Conservation (phyloP, 108 stramenopile genomes). For the Skeletonema costatum region DNA sequence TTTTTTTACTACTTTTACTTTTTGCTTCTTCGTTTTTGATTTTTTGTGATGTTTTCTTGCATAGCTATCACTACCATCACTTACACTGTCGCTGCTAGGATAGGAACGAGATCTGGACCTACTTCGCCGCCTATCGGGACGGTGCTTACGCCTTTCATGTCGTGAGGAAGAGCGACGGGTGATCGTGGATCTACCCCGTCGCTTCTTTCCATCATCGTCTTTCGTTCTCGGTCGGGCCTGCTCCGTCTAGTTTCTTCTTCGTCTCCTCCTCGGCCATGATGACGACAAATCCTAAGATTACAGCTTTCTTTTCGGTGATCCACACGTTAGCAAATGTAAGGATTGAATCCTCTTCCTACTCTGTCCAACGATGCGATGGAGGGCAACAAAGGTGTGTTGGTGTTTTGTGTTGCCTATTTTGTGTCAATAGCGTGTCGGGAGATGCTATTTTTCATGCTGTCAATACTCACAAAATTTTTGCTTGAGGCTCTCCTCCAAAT, state of each 20-base stretch:
- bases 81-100: conserved; percentile 10
- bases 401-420: no score
- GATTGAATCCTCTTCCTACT: no score
- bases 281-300: neutral
- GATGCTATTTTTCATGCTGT: no score
- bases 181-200: neutral
- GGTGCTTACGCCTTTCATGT: neutral
- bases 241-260: conserved; percentile 12
- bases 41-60: conserved; percentile 10
- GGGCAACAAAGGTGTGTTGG: no score
- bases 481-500: no score
- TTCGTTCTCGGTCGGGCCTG: conserved; percentile 6
- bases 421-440: no score
- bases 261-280: conserved; percentile 4
- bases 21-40: conserved; percentile 6
- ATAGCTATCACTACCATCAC: neutral
- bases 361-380: no score
- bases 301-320: no score
- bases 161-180: neutral
- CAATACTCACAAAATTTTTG: no score
- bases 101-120: conserved; percentile 11
- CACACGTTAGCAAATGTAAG: no score
- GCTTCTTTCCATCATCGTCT: conserved; percentile 4
- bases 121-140: neutral
- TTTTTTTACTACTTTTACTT: conserved; percentile 15